Evolutionary conservation across 2,329 filamentous ascomycete species (phyloP).

Genomic region (Epichloe sp.): DNA sequence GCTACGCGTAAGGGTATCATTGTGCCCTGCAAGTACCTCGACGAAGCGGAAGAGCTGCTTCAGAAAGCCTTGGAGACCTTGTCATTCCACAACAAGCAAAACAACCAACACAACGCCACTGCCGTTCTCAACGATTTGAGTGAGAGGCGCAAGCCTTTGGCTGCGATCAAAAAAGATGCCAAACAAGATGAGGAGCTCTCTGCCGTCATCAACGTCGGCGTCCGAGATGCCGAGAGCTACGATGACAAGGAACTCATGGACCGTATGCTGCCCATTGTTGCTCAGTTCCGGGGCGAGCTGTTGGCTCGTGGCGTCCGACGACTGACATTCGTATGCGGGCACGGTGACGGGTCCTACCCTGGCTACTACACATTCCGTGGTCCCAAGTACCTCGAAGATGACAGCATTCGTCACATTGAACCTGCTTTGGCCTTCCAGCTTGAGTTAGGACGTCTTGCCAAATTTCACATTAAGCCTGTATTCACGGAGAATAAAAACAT

Average conservation of each 20-base stretch:
- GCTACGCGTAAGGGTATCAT: constrained; percentile 86
- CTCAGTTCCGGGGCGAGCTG: constrained; percentile 73
- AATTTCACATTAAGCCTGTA: constrained; percentile 96
- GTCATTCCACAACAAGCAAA: constrained; percentile 44
- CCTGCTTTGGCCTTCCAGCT: constrained; percentile 97
- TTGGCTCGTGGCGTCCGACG: constrained; percentile 71
- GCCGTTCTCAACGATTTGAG: constrained; percentile 60
- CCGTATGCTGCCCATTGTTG: constrained; percentile 63
- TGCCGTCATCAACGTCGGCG: constrained; percentile 82
- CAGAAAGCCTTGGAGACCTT: constrained; percentile 75
- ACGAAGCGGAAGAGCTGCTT: constrained; percentile 83
- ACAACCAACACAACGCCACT: constrained; percentile 37
- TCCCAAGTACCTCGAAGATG: constrained; percentile 76
- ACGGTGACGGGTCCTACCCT: constrained; percentile 85
- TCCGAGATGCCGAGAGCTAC: constrained; percentile 73
- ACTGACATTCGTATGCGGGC: constrained; percentile 91
- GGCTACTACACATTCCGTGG: constrained; percentile 98
- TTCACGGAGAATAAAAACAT: constrained; percentile 99
- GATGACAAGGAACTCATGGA: constrained; percentile 70
- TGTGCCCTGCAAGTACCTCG: constrained; percentile 81
- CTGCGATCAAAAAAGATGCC: constrained; percentile 13
- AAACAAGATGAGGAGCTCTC: constrained; percentile 64
- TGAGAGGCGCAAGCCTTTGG: constrained; percentile 50
- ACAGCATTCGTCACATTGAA: constrained; percentile 93
- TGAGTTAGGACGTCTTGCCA: constrained; percentile 82